Base-by-base conservation (phyloP, 2,329 filamentous ascomycete genomes). In the Fusarium sp. region DNA sequence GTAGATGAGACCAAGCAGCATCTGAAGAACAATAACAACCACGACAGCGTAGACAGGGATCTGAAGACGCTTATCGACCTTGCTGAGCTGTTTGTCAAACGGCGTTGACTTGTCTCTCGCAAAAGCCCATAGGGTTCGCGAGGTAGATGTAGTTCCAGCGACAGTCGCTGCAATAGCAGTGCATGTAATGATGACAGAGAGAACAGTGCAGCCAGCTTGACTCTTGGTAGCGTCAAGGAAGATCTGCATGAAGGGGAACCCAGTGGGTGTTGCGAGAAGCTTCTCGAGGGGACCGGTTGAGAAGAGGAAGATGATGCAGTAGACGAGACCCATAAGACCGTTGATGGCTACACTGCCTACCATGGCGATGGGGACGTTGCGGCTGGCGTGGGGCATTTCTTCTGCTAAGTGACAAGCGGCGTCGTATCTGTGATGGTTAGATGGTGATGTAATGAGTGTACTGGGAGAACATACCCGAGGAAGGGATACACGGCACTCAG, bases 311-410 rank as follows among this genome's bases (percentile, higher is more conserved):
- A 85, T 76, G 58, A 85, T 78, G 37, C 78, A 79, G 67, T 82
- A 86, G 7, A 78, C 77, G 4, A 86, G 77, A 7, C 84, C 85
- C 52, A 86, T 80, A 2, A 86, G 54, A 0, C 84, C 85, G 55
- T 87, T 87, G 41, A 84, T 74, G 0, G 80, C 57, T 4, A 80
- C 78, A 42, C 77, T 79, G 9, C 79, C 79, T 0, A 82, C 70
- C 79, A 81, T 81, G 10, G 80, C 80, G 10, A 80, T 39, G 0
- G 80, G 80, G 0, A 81, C 80, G 27, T 80, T 78, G 0, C 79
- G 77, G n/a, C 73, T 78, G 1, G 80, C 77, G 23, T 81, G 64
- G 7, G 78, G 80, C 23, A 82, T 73, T 38, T 82, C 80, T 38
- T 82, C 80, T 7, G 80, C 76, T 16, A 82, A 27, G 54, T 82